Conservation (phyloP, 768 basidiomycete genomes). For the Trichaptum fuscoviolaceum region DNA sequence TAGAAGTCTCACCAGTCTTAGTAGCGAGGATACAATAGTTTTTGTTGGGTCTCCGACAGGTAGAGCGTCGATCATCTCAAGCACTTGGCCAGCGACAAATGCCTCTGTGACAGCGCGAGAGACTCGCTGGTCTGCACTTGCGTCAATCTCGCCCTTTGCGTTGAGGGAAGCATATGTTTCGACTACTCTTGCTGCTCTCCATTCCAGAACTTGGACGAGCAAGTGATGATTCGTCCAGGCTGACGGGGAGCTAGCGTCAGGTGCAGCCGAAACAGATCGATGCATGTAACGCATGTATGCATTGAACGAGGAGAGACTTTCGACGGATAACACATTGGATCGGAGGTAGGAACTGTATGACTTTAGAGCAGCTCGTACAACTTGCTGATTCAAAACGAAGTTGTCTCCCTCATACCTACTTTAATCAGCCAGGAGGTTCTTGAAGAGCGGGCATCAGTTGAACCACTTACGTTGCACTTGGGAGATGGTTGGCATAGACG, state of each 20-base stretch:
- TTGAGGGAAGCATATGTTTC: conserved; percentile 27
- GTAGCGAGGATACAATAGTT: conserved; percentile 17
- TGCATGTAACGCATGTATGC: conserved; percentile 53
- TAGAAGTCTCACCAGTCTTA: conserved; percentile 23
- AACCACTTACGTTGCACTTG: conserved; percentile 51
- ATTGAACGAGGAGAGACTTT: conserved; percentile 41
- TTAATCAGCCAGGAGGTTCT: not conserved
- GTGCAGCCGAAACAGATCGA: not conserved
- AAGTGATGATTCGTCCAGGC: conserved; percentile 33
- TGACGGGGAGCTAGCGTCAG: conserved; percentile 11
- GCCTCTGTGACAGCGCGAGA: conserved; percentile 64
- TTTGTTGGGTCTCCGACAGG: conserved; percentile 16
- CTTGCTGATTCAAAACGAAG: conserved; percentile 70
- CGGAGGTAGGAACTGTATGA: conserved; percentile 37
- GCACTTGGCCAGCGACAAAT: conserved; percentile 55
- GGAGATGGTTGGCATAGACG: conserved; percentile 60
- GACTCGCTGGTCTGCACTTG: conserved; percentile 51
- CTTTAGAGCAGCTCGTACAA: conserved; percentile 66
- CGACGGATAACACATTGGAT: conserved; percentile 20
- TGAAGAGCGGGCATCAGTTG: not conserved
- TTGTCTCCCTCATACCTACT: conserved; percentile 77
- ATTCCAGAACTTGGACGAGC: conserved; percentile 49
- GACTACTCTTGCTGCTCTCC: conserved; percentile 60
- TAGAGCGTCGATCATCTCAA: conserved; percentile 38
- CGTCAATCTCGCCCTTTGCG: conserved; percentile 38